These are phyloP conservation scores for Scedosporium minutisporum DNA, from an alignment of 2,329 filamentous ascomycete species.

Conservation along the genomic window DNA sequence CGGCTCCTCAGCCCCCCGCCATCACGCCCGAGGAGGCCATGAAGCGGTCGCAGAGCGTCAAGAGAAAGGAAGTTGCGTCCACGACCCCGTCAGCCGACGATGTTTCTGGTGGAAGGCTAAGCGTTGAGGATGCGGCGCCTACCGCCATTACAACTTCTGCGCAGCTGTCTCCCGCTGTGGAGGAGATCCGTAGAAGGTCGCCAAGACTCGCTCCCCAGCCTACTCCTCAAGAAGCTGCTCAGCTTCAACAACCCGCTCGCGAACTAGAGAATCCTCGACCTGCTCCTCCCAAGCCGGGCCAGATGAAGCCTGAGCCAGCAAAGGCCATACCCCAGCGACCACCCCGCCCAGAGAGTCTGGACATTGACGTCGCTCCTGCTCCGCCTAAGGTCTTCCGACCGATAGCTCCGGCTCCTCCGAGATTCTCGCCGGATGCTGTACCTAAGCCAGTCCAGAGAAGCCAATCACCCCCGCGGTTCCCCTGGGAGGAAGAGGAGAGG, in stretches of 20 bases:
- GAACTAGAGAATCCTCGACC: constrained; percentile 1
- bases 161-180: constrained; percentile 40
- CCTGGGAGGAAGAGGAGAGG: not conserved
- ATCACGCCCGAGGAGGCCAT: constrained; percentile 22
- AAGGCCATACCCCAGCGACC: not conserved
- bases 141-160: constrained; percentile 34
- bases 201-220: constrained; percentile 27
- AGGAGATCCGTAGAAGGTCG: constrained; percentile 42
- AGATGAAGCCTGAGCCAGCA: not conserved
- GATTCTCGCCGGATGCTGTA: not conserved
- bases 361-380: not conserved
- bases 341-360: constrained; percentile 1
- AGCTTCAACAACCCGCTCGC: not conserved
- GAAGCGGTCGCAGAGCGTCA: constrained; percentile 24
- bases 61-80: constrained; percentile 26
- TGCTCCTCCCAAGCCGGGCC: not conserved
- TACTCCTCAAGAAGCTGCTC: not conserved
- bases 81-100: not conserved
- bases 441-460: not conserved
- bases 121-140: not conserved
- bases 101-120: not conserved
- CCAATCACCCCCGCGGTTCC: not conserved
- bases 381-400: not conserved
- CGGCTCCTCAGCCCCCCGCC: constrained; percentile 25
- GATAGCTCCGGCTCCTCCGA: not conserved